phyloP scores from a whole-genome alignment of 768 basidiomycete genomes.

The Mycena vulgaris region DNA sequence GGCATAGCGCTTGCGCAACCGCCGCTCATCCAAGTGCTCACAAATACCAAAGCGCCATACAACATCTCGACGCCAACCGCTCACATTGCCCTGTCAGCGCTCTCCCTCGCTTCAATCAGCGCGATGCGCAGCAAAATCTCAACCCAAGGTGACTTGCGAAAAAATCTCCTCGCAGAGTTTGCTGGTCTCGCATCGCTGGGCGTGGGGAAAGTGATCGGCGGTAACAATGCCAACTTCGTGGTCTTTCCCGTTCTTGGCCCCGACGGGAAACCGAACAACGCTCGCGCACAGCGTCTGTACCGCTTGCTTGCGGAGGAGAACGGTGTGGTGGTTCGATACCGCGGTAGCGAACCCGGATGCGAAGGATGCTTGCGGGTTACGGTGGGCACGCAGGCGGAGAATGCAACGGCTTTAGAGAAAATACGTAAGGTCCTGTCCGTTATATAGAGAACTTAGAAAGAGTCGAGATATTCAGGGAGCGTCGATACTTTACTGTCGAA shows the following conservation, averaged over 20 bases:
- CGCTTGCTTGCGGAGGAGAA: constrained; percentile 86
- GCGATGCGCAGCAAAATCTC: constrained; percentile 77
- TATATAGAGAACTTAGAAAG: constrained; percentile 16
- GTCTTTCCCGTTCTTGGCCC: constrained; percentile 80
- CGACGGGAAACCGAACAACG: constrained; percentile 67
- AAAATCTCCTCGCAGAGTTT: constrained; percentile 66
- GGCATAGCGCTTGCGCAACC: constrained; percentile 94
- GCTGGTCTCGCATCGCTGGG: constrained; percentile 63
- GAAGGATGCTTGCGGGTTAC: constrained; percentile 91
- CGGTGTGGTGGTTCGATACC: constrained; percentile 91
- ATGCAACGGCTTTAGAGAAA: constrained; percentile 68
- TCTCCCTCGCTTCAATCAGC: constrained; percentile 74
- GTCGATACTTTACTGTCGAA: no score
- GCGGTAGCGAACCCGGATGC: constrained; percentile 91
- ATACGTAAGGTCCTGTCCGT: constrained; percentile 64
- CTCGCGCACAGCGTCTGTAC: constrained; percentile 77
- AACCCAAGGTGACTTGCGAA: constrained; percentile 73
- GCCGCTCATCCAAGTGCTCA: constrained; percentile 89
- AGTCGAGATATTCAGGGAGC: no score
- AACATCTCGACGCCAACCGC: constrained; percentile 95
- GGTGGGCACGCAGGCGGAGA: constrained; percentile 89
- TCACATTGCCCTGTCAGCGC: constrained; percentile 82
- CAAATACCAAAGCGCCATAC: constrained; percentile 98
- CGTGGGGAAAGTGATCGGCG: constrained; percentile 81
- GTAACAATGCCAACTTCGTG: constrained; percentile 92